Evolutionary conservation across 106 monocot genomes (phyloP), one percentile per base, ranked within the genome.

Genomic region (Hemerocallis citrina): DNA sequence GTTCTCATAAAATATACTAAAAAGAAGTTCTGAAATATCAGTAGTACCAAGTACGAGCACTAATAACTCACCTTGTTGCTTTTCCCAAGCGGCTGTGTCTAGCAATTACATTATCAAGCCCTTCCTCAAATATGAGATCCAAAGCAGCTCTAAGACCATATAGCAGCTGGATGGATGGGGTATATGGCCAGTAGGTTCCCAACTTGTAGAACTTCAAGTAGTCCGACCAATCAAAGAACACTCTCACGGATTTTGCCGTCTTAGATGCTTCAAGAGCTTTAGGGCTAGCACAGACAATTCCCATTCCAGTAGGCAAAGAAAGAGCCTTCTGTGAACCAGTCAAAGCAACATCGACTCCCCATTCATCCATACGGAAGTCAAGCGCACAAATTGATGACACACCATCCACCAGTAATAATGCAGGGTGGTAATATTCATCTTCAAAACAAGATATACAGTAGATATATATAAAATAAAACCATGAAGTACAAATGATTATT

Each of bases 301-400:
- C 93, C 55, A 93, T 74, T 3, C 93, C 93, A 37, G 93, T 93
- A 29, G 93, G 93, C 54, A 93, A 36, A 14, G 93, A 93, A 27
- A 93, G 82, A 51, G 93, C 93, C 62, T 93, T 93, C 63, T 88
- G 93, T 12, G 93, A 93, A 2, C 93, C 88, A 7, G 93, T 93
- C 10, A 93, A 62, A 40, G 93, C 85, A 13, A 93, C 93, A 61
- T 93, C 88, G 29, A 93, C 52, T 45, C 93, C 88, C 93, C 93
- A 93, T 69, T 93, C 93, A 45, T 93, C 93, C 93, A 93, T 93
- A 23, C 85, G 88, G 41, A 93, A 88, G 57, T 93, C 93, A 52
- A 93, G 60, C 0, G 93, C 93, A 39, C 88, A 88, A 21, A 93
- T 93, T 9, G 93, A 93, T 32, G 93, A 93, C 27, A 93, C 93